A percentile compares a stretch with the other conserved stretches of the same genome.
Evolutionary conservation across 2,329 filamentous ascomycete species (phyloP).

Genomic region (Cladosporium colombiae): DNA sequence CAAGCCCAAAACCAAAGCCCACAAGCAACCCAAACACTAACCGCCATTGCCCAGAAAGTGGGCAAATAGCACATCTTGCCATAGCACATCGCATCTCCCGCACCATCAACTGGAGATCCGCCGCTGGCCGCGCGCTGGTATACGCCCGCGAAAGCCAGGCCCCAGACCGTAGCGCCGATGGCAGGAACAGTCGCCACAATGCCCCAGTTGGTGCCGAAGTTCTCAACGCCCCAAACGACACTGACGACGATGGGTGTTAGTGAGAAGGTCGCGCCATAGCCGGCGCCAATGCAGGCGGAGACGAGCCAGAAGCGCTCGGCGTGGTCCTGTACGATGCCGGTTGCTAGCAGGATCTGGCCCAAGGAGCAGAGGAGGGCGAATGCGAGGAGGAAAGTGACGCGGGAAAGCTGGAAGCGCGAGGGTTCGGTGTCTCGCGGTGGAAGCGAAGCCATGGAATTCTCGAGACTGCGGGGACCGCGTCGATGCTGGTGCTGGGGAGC

Average conservation of each 20-base stretch:
- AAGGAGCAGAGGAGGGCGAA: constrained; percentile 71
- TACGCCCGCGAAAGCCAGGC: constrained; percentile 78
- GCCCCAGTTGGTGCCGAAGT: constrained; percentile 97
- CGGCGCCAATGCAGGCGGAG: constrained; percentile 80
- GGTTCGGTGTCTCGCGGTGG: constrained; percentile 23
- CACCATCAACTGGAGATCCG: constrained; percentile 38
- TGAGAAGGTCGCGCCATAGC: constrained; percentile 89
- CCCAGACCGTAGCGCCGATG: constrained; percentile 84
- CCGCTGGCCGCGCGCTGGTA: constrained; percentile 68
- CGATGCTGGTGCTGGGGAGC: constrained; percentile 57
- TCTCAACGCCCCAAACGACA: constrained; percentile 98
- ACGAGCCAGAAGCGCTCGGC: constrained; percentile 81
- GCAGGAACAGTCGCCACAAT: constrained; percentile 92
- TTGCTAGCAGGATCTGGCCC: constrained; percentile 76
- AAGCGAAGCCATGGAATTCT: constrained; percentile 43
- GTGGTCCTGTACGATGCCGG: constrained; percentile 72
- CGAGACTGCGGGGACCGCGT: constrained; percentile 46
- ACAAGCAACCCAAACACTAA: constrained; percentile 76
- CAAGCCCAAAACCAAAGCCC: constrained; percentile 74
- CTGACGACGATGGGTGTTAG: constrained; percentile 88
- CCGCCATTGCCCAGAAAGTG: constrained; percentile 84
- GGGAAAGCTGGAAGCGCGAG: constrained; percentile 63
- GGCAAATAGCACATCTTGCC: constrained; percentile 77
- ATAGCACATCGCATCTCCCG: constrained; percentile 67
- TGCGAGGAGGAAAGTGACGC: constrained; percentile 74